Evolutionary conservation across 164 flowering plant genomes (phyloP), one percentile per base, ranked within the genome.

Genomic region (Stephania japonica): DNA sequence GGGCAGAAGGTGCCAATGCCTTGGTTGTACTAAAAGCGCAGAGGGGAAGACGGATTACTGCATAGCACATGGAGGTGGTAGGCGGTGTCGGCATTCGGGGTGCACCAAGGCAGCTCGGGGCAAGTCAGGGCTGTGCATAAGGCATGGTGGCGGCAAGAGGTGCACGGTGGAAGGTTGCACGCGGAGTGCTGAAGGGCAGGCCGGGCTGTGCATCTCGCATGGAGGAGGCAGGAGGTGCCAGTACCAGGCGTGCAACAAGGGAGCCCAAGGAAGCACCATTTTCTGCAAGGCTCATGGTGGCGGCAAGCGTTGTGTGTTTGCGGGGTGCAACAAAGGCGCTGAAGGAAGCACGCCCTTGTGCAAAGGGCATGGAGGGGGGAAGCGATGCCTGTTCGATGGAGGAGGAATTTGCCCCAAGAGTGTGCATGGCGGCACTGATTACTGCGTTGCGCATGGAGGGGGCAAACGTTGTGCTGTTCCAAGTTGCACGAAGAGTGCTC

Each of bases 291-390:
- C 96, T 0, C 98, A 93, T 77, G 98, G 98, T 42, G 98, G 98
- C 23, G 96, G 98, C 25, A 90, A 87, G 72, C 86, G 97, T 13
- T 91, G 97, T 74, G 82, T 88, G 42, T 91, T 90, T 78, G 82
- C 84, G 4, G 97, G 97, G n/a, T 92, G 98, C 80, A 88, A 84
- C n/a, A 92, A 90, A 75, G 97, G 98, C 19, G 98, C 98, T 1
- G 98, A 92, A 75, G 97, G 98, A 27, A 91, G 98, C 75, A 91
- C 98, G 0, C 93, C 95, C 0, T 79, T 91, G 21, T 90, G 97
- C 83, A 93, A 93, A 76, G 98, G 88, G 16, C 98, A 94, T 73
- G 97, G 98, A 68, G 98, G 98, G 18, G 98, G 98, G 13, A 94
- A 89, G 73, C 88, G 97, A 10, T 91, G 98, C 77, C 81, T 89